phyloP scores from a whole-genome alignment of 345 rosid genomes.

The Punica granatum region DNA sequence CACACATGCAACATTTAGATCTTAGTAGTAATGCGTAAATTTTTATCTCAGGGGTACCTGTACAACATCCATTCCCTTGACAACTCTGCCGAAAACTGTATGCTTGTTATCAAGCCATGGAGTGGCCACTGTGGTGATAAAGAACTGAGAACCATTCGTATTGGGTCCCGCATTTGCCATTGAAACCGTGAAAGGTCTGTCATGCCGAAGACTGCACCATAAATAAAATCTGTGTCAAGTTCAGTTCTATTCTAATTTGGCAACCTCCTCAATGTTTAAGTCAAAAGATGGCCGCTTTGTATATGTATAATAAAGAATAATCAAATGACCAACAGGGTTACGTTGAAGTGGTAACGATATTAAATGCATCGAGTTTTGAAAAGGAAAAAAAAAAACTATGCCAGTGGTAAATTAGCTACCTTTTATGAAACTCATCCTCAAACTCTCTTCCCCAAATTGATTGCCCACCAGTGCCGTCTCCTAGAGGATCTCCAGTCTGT shows the following conservation, averaged over 20 bases:
- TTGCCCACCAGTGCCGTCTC: conserved; percentile 99
- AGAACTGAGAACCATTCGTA: conserved; percentile 91
- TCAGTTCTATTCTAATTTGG: background rate
- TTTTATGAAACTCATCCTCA: conserved; percentile 98
- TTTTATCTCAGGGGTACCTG: conserved; percentile 43
- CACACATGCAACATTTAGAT: background rate
- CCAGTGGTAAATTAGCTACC: conserved; percentile 28
- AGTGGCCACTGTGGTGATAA: conserved; percentile 93
- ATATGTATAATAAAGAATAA: background rate
- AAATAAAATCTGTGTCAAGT: conserved; percentile 8
- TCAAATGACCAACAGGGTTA: background rate
- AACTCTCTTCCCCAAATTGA: conserved; percentile 99
- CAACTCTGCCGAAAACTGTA: conserved; percentile 89
- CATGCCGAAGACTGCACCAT: conserved; percentile 73
- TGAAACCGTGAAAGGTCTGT: conserved; percentile 88
- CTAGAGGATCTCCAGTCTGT: conserved; percentile 97
- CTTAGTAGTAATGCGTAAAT: background rate
- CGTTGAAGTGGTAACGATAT: background rate
- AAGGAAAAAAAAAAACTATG: background rate
- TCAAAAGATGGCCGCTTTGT: background rate
- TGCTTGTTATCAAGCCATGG: conserved; percentile 98
- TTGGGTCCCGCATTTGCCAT: conserved; percentile 96
- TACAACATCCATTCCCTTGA: conserved; percentile 94
- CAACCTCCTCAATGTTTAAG: background rate
- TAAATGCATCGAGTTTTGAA: background rate